Percentiles rank a stretch among this genome's conserved stretches.
These are phyloP conservation scores for Arthrobotrys musiformis DNA, from an alignment of 2,329 filamentous ascomycete species.

Conservation along the genomic window DNA sequence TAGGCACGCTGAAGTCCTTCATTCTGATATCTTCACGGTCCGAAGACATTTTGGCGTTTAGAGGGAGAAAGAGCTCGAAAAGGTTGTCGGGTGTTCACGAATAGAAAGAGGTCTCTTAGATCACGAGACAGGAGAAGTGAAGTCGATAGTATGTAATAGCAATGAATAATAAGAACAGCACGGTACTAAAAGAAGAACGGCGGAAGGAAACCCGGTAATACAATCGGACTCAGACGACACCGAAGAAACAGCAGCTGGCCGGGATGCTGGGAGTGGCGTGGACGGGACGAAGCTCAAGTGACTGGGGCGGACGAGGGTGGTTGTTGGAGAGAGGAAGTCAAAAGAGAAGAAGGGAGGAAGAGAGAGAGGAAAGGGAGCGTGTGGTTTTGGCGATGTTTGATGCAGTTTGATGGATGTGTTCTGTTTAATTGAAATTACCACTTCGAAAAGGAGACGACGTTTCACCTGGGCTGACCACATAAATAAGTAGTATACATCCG, in stretches of 20 bases:
- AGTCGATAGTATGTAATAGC: background rate
- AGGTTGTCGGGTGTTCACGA: background rate
- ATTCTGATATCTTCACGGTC: conserved; percentile 46
- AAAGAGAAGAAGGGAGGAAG: background rate
- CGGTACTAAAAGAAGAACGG: background rate
- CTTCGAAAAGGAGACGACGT: conserved; percentile 53
- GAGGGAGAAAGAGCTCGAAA: background rate
- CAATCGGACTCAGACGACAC: conserved; percentile 35
- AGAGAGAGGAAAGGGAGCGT: conserved; percentile 13
- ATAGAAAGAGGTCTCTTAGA: background rate
- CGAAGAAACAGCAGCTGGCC: conserved; percentile 21
- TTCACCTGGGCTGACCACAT: conserved; percentile 33
- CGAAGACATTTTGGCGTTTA: conserved; percentile 39
- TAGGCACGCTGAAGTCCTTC: conserved; percentile 52
- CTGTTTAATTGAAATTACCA: conserved; percentile 45
- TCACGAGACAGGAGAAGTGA: conserved; percentile 4
- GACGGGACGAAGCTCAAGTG: conserved; percentile 20
- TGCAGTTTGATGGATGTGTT: conserved; percentile 48
- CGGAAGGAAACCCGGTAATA: conserved; percentile 26
- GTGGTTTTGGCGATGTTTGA: conserved; percentile 54
- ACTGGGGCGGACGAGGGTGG: conserved; percentile 10
- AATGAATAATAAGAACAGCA: background rate
- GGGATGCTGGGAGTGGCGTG: conserved; percentile 17
- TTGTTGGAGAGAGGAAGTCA: conserved; percentile 1
- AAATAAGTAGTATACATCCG: background rate